Conservation (phyloP, 2,329 filamentous ascomycete species). For the Apiospora hydei region DNA sequence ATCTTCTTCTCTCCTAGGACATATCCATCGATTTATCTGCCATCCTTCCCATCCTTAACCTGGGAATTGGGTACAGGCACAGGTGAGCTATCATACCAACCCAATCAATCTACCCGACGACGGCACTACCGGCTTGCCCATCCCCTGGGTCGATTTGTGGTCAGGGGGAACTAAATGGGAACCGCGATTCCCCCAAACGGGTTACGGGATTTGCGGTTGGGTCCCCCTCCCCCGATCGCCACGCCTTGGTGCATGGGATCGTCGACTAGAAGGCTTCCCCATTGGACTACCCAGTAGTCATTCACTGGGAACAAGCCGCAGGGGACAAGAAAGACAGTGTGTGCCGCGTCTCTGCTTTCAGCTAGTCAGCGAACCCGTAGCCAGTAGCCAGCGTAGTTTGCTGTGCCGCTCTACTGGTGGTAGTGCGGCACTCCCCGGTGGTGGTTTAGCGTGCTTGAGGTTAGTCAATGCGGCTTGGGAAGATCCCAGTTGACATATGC, state of each 20-base stretch:
- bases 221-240: background rate
- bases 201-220: slow-evolving; percentile 10
- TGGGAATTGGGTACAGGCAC: slow-evolving; percentile 1
- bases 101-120: background rate
- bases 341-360: background rate
- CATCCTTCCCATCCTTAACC: background rate
- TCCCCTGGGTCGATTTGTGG: background rate
- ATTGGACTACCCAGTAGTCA: background rate
- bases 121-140: background rate
- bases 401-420: background rate
- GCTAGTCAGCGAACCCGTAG: background rate
- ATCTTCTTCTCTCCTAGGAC: too few relatives aligned
- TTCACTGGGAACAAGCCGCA: background rate
- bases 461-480: background rate
- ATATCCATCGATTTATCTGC: too few relatives aligned
- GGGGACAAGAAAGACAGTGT: background rate
- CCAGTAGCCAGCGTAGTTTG: too few relatives aligned
- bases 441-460: background rate
- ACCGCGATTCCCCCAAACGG: background rate
- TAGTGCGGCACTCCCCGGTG: background rate
- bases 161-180: background rate
- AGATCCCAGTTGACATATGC: slow-evolving; percentile 1
- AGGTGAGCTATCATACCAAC: background rate
- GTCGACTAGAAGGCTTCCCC: background rate
- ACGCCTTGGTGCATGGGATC: background rate